Conservation (phyloP, 139 green algal species). For the Tetraselmis chui region DNA sequence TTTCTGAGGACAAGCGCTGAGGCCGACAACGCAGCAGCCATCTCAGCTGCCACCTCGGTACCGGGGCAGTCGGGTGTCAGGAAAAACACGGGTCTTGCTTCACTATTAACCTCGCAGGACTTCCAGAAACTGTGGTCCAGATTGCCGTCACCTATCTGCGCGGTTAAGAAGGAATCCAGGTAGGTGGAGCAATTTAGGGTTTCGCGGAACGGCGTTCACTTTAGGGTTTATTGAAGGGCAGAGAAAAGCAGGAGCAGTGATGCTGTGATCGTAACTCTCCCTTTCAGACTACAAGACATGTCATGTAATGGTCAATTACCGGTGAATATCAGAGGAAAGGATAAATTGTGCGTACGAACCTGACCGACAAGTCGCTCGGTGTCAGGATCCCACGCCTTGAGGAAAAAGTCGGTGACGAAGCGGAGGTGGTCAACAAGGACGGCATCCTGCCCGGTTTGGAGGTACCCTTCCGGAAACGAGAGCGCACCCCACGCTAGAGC, state of each 20-base stretch:
- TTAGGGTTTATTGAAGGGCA: no score
- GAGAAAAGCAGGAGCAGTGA: no score
- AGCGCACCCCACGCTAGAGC: constrained; percentile 59
- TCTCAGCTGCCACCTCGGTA: constrained; percentile 14
- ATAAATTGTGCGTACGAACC: no score
- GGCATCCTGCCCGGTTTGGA: constrained; percentile 9
- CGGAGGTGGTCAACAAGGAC: background rate
- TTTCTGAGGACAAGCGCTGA: constrained; percentile 44
- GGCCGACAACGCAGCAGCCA: constrained; percentile 56
- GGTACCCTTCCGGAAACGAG: constrained; percentile 43
- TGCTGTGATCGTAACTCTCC: no score
- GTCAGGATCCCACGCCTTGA: background rate
- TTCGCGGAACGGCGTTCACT: no score
- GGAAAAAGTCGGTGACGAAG: background rate
- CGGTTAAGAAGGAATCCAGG: no score
- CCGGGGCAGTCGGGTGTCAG: constrained; percentile 27
- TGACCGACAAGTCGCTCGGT: background rate
- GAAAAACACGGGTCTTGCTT: constrained; percentile 34
- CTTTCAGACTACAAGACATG: no score
- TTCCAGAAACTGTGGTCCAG: background rate
- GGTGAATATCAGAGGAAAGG: no score
- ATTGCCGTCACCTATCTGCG: constrained; percentile 17
- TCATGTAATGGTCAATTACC: no score
- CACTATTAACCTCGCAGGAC: background rate
- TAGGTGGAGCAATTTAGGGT: no score